Evolutionary conservation across 73 alveolate genomes (phyloP).

Genomic region (Symbiodinium natans): DNA sequence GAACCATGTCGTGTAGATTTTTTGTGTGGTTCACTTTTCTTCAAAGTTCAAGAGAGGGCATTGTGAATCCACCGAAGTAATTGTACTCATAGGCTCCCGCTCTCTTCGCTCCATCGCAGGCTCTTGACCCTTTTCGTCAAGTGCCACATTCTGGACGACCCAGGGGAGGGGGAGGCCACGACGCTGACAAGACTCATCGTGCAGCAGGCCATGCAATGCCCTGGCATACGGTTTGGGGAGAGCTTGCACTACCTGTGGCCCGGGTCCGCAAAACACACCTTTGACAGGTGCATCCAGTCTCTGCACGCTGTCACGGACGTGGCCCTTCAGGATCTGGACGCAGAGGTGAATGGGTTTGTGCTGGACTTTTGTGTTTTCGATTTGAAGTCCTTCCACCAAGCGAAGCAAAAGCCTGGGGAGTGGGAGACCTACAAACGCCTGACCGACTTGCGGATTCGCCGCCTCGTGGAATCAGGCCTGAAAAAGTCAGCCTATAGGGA

Average conservation of each 20-base stretch:
- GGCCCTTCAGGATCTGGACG: background rate
- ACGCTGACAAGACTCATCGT: background rate
- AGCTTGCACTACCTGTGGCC: background rate
- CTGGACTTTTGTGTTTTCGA: background rate
- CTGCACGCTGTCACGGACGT: background rate
- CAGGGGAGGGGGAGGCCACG: background rate
- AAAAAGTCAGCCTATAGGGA: background rate
- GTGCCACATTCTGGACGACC: constrained; percentile 8
- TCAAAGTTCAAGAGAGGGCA: background rate
- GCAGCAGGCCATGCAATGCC: constrained; percentile 13
- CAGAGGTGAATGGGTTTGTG: background rate
- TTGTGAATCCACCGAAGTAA: background rate
- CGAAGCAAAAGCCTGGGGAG: background rate
- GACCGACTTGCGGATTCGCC: background rate
- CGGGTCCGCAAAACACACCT: background rate
- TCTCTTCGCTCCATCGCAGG: background rate
- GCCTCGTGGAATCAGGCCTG: constrained; percentile 1
- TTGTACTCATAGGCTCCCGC: background rate
- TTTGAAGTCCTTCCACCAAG: background rate
- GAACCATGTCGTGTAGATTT: background rate
- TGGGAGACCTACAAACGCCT: background rate
- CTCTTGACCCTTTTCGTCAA: background rate
- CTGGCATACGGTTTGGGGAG: background rate
- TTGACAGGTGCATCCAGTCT: background rate
- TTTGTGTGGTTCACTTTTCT: background rate